These are phyloP conservation scores for Paramecium bursaria DNA, from an alignment of 73 alveolate species.

Conservation along the genomic window DNA sequence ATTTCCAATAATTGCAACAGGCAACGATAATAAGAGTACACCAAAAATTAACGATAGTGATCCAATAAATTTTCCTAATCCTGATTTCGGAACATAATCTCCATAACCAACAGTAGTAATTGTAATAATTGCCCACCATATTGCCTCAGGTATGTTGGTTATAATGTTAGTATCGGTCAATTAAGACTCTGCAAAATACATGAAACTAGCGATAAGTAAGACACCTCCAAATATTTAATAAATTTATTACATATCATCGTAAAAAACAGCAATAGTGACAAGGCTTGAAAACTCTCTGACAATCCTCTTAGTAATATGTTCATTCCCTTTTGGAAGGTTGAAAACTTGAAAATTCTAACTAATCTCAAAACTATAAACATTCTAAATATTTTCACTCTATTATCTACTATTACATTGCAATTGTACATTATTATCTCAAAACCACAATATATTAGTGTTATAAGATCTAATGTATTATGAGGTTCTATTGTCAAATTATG, in stretches of 20 bases:
- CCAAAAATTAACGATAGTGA: slow-evolving; percentile 60
- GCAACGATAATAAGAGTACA: slow-evolving; percentile 62
- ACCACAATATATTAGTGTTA: slow-evolving; percentile 33
- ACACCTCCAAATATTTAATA: too few relatives aligned
- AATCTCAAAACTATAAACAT: slow-evolving; percentile 48
- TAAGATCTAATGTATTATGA: slow-evolving; percentile 41
- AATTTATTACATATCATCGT: slow-evolving; percentile 68
- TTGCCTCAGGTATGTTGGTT: slow-evolving; percentile 62
- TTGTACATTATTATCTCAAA: slow-evolving; percentile 14
- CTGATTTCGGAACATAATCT: slow-evolving; percentile 59
- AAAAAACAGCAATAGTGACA: slow-evolving; percentile 37
- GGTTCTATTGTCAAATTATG: too few relatives aligned
- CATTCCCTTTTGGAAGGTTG: slow-evolving; percentile 43
- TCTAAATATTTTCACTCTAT: slow-evolving; percentile 54
- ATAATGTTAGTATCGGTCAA: slow-evolving; percentile 25
- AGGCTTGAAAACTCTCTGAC: slow-evolving; percentile 61
- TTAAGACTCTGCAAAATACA: slow-evolving; percentile 63
- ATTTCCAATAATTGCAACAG: slow-evolving; percentile 69
- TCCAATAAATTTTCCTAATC: slow-evolving; percentile 53
- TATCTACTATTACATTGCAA: neutral
- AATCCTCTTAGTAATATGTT: slow-evolving; percentile 65
- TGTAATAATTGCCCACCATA: slow-evolving; percentile 71
- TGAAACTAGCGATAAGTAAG: slow-evolving; percentile 59
- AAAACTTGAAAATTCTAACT: slow-evolving; percentile 45
- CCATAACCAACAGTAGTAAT: slow-evolving; percentile 69